Evolutionary conservation across 139 green algal genomes (phyloP).

Genomic region (Tetraselmis chui): DNA sequence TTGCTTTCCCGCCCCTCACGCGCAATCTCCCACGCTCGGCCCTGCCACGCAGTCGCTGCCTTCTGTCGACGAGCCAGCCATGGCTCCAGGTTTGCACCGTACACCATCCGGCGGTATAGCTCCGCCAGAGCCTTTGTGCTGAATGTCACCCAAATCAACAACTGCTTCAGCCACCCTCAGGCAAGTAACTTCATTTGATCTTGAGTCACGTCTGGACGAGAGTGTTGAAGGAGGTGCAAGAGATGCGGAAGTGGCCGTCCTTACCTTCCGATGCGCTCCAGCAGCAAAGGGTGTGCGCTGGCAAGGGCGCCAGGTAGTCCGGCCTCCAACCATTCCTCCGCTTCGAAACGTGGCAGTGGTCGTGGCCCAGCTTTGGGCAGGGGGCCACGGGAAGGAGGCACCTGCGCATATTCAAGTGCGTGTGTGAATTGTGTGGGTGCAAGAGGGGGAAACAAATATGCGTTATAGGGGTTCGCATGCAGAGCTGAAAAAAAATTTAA

Average conservation of each 20-base stretch:
- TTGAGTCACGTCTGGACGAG: too few species aligned
- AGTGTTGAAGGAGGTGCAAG: too few species aligned
- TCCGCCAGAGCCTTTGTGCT: constrained; percentile 12
- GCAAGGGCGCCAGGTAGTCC: constrained; percentile 13
- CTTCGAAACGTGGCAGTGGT: constrained; percentile 34
- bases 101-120: constrained; percentile 66
- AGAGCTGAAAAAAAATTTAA: too few species aligned
- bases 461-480: too few species aligned
- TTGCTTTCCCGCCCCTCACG: neutral
- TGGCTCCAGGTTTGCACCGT: constrained; percentile 47
- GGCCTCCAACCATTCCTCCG: constrained; percentile 28
- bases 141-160: too few species aligned
- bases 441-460: too few species aligned
- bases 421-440: too few species aligned
- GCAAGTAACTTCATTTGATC: too few species aligned
- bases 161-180: too few species aligned
- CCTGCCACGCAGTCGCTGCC: constrained; percentile 27
- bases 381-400: constrained; percentile 6
- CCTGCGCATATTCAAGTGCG: neutral
- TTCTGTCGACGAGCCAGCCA: constrained; percentile 55
- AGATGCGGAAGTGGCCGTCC: too few species aligned
- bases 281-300: constrained; percentile 19
- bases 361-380: constrained; percentile 15
- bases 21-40: neutral
- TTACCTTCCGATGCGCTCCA: constrained; percentile 18